phyloP scores from a whole-genome alignment of 176 grass and related monocot species.

The Lolium rigidum region DNA sequence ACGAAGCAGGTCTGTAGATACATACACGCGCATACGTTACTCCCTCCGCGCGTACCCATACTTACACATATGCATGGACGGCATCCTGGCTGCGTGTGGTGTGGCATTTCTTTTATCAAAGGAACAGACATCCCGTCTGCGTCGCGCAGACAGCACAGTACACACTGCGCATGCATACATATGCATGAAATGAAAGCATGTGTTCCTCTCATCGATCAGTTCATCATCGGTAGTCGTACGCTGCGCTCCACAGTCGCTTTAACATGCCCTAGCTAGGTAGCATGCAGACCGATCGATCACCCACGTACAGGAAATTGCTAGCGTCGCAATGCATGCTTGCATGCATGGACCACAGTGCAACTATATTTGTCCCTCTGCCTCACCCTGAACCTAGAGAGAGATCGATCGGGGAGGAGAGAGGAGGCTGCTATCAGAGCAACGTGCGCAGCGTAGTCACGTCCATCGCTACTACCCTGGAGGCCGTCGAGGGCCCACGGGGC shows the following conservation, averaged over 20 bases:
- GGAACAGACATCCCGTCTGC: conserved; percentile 37
- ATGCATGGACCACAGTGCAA: conserved; percentile 33
- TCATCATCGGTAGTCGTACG: conserved; percentile 7
- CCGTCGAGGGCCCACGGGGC: conserved; percentile 14
- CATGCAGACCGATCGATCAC: conserved; percentile 14
- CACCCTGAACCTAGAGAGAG: not conserved
- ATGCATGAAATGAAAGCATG: conserved; percentile 8
- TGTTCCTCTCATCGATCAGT: conserved; percentile 18
- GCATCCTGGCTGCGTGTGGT: not conserved
- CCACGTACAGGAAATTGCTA: conserved; percentile 6
- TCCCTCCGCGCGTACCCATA: too few relatives aligned
- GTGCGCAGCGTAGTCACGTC: conserved; percentile 47
- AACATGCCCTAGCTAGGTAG: not conserved
- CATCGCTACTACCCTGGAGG: not conserved
- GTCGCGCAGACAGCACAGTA: conserved; percentile 10
- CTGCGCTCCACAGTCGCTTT: conserved; percentile 26
- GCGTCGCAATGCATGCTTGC: not conserved
- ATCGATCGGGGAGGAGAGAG: not conserved
- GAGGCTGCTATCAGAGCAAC: not conserved
- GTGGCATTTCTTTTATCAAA: not conserved
- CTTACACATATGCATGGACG: not conserved
- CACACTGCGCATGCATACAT: not conserved
- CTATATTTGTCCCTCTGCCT: conserved; percentile 32
- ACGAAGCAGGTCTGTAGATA: not conserved
- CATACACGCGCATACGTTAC: not conserved